These are phyloP conservation scores for Rubia peregrina DNA, from an alignment of 305 asterid genomes.

Conservation along the genomic window DNA sequence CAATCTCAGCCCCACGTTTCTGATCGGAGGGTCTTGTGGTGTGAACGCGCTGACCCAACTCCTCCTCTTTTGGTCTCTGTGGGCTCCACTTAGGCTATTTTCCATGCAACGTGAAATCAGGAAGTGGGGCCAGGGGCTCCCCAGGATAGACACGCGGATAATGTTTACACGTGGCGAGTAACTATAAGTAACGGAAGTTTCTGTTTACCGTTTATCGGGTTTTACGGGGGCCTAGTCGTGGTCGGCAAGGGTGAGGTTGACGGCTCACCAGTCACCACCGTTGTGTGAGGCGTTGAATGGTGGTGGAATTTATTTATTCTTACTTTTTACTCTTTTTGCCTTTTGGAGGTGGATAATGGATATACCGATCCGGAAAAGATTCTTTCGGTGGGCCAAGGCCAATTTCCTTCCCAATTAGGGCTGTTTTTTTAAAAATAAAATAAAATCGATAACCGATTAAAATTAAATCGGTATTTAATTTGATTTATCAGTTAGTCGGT, in stretches of 20 bases:
- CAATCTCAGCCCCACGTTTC: background rate
- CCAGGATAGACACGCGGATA: conserved; percentile 6
- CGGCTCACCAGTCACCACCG: conserved; percentile 2
- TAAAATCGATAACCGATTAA: too few species aligned
- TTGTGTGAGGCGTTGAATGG: background rate
- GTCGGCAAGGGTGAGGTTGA: conserved; percentile 15
- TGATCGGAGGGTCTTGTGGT: background rate
- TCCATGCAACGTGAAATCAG: background rate
- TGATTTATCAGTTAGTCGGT: too few species aligned
- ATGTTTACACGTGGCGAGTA: background rate
- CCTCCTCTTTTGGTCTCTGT: too few species aligned
- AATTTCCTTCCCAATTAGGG: background rate
- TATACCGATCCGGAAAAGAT: background rate
- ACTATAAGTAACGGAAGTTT: background rate
- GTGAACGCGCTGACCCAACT: background rate
- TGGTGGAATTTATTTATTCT: background rate
- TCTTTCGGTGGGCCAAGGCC: background rate
- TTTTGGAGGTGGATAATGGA: background rate
- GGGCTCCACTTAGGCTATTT: background rate
- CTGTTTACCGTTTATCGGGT: background rate
- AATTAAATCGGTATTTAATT: too few species aligned
- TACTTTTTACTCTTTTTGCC: background rate
- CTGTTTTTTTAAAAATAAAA: too few species aligned
- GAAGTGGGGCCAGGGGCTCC: background rate
- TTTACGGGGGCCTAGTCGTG: background rate